Conservation (phyloP, 176 grass and related monocot species). For the Paspalum vaginatum region DNA sequence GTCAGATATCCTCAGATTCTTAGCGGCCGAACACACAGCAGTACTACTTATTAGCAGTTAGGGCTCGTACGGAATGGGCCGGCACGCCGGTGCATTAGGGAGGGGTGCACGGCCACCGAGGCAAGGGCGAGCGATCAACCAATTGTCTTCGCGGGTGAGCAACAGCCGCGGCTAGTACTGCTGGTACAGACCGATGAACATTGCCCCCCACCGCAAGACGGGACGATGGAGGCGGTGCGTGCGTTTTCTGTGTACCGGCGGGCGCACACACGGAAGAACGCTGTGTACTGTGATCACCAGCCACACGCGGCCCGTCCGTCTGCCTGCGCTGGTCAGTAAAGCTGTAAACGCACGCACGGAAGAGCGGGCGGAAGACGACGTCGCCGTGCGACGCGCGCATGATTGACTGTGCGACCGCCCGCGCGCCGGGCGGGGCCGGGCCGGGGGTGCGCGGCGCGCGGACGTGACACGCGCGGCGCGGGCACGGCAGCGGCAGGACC, state of each 20-base stretch:
- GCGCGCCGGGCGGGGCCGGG: not conserved
- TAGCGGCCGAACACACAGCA: not conserved
- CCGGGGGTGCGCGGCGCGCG: not conserved
- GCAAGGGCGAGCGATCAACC: too few species aligned
- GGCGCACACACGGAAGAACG: not conserved
- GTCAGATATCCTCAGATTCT: not conserved
- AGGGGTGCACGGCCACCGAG: not conserved
- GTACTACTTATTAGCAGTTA: not conserved
- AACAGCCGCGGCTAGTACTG: too few species aligned
- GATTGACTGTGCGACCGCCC: not conserved
- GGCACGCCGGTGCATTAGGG: not conserved
- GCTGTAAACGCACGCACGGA: not conserved
- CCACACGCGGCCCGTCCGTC: too few species aligned
- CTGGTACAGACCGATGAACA: not conserved
- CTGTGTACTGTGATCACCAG: too few species aligned
- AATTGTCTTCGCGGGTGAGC: too few species aligned
- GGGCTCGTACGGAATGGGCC: not conserved
- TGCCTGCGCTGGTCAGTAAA: constrained; percentile 9
- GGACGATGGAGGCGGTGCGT: too few species aligned
- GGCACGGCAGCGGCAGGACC: not conserved
- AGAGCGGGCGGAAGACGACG: not conserved
- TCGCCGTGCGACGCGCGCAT: not conserved
- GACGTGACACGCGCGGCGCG: not conserved
- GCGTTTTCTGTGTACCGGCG: not conserved
- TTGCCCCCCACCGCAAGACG: too few species aligned